Evolutionary conservation across 345 rosid genomes (phyloP).

Genomic region (Acer campestre): DNA sequence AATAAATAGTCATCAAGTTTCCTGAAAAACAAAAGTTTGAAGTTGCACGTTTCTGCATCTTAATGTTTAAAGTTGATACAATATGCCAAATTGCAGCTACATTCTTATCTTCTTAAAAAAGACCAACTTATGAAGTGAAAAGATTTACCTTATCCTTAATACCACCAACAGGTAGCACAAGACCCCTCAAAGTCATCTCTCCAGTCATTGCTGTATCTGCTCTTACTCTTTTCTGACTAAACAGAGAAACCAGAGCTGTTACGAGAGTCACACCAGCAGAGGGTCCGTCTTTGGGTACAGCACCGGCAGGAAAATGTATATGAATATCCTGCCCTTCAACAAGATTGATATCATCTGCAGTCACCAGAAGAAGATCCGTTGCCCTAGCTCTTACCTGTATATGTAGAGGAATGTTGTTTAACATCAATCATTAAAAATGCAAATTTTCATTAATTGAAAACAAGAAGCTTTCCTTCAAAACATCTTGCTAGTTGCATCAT

Average conservation of each 20-base stretch:
- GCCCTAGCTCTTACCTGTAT: constrained; percentile 92
- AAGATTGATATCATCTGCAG: constrained; percentile 59
- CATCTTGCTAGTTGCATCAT: neutral
- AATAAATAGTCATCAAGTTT: neutral
- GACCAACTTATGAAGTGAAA: neutral
- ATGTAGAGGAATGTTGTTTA: constrained; percentile 16
- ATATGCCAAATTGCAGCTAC: neutral
- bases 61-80: constrained; percentile 5
- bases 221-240: constrained; percentile 81
- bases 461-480: neutral
- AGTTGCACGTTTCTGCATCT: neutral
- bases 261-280: constrained; percentile 98
- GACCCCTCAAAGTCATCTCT: constrained; percentile 97
- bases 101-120: constrained; percentile 6
- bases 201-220: constrained; percentile 99
- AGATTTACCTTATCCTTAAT: constrained; percentile 83
- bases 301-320: constrained; percentile 99
- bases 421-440: constrained; percentile 7
- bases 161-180: constrained; percentile 97
- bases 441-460: constrained; percentile 1
- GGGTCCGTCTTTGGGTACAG: constrained; percentile 98
- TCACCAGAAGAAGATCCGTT: constrained; percentile 71
- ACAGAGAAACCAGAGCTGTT: constrained; percentile 88
- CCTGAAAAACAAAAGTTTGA: neutral
- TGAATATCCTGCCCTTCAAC: constrained; percentile 91